Conservation (phyloP, 257 asterid species). For the Apocynum venetum region DNA sequence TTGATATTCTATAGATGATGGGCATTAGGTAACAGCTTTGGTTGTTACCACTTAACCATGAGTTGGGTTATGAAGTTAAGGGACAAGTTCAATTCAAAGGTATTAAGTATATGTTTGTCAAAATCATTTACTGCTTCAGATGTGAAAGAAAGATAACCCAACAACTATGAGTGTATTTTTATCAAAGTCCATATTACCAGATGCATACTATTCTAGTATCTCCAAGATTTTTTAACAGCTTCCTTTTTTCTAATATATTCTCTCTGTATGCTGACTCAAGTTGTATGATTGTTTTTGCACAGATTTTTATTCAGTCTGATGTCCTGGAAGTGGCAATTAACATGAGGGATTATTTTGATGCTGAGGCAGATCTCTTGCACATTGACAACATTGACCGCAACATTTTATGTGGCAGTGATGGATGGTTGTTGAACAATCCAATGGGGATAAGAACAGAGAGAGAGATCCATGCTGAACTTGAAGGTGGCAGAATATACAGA, state of each 20-base stretch:
- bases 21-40: neutral
- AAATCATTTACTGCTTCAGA: neutral
- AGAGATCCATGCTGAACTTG: constrained; percentile 83
- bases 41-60: neutral
- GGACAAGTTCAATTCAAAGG: neutral
- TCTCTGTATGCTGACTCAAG: neutral
- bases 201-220: neutral
- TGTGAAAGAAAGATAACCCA: neutral
- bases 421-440: constrained; percentile 84
- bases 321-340: constrained; percentile 73
- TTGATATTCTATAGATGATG: neutral
- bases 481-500: constrained; percentile 75
- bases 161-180: neutral
- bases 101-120: neutral
- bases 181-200: neutral
- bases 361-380: constrained; percentile 48
- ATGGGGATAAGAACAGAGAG: constrained; percentile 88
- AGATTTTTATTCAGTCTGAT: constrained; percentile 90
- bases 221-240: neutral
- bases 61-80: neutral
- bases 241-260: neutral
- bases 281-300: constrained; percentile 20
- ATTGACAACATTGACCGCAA: constrained; percentile 36
- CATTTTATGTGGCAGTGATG: constrained; percentile 51
- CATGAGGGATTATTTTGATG: constrained; percentile 77